A percentile compares a stretch with the other conserved stretches of the same genome.
Conservation (phyloP, 2,329 filamentous ascomycete genomes). For the Pseudogymnoascus sp. region DNA sequence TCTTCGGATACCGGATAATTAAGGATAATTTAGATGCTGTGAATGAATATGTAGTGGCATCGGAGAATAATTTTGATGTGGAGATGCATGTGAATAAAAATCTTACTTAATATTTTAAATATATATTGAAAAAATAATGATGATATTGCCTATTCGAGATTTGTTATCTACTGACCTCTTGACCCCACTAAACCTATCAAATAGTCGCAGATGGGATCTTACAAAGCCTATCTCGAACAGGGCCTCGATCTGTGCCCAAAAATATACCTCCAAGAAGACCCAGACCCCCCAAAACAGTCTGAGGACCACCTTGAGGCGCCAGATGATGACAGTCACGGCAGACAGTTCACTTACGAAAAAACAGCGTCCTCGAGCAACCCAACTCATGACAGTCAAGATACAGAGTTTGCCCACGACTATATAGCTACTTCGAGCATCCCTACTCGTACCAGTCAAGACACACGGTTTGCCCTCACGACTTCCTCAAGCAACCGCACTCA, state of each 20-base stretch:
- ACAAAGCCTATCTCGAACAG: not conserved
- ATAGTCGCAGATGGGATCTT: not conserved
- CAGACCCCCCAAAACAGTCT: too few relatives aligned
- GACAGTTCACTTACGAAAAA: not conserved
- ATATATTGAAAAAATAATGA: not conserved
- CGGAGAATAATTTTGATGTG: not conserved
- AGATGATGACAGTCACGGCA: not conserved
- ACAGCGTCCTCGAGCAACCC: not conserved
- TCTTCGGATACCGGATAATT: not conserved
- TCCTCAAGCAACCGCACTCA: not conserved
- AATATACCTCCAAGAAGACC: constrained; percentile 1
- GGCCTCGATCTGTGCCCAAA: not conserved
- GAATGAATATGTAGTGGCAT: not conserved
- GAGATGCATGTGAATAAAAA: not conserved
- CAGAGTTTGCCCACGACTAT: not conserved
- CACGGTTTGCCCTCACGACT: not conserved
- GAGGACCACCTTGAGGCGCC: too few relatives aligned
- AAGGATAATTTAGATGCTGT: not conserved
- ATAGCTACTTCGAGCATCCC: not conserved
- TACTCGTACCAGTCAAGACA: not conserved
- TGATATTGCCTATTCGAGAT: not conserved
- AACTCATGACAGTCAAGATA: not conserved
- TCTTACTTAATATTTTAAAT: not conserved
- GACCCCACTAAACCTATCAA: too few relatives aligned
- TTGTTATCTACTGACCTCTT: not conserved